Conservation (phyloP, 129 eudicot genomes). For the Flaveria bidentis region DNA sequence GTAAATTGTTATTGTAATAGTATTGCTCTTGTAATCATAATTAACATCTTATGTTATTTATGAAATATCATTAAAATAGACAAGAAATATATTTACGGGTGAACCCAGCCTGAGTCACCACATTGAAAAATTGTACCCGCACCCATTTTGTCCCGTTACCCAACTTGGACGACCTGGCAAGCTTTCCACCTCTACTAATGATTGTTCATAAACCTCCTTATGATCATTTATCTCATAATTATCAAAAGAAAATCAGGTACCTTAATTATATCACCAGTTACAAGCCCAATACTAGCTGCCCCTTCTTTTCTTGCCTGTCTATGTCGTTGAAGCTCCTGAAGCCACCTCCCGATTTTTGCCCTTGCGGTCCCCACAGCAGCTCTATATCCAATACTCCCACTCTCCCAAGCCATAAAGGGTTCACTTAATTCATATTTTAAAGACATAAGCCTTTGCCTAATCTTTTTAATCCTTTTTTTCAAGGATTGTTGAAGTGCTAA, state of each 20-base stretch:
- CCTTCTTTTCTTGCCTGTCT: constrained; percentile 97
- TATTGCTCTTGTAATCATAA: background rate
- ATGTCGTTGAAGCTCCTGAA: constrained; percentile 88
- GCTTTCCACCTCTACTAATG: background rate
- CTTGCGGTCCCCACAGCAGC: constrained; percentile 88
- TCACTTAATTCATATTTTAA: constrained; percentile 74
- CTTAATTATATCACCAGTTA: constrained; percentile 92
- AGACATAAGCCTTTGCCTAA: constrained; percentile 90
- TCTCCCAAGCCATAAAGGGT: constrained; percentile 61
- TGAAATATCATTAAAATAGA: background rate
- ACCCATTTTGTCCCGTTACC: background rate
- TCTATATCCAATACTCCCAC: constrained; percentile 76
- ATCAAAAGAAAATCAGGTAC: constrained; percentile 35
- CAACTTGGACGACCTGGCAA: background rate
- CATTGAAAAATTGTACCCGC: background rate
- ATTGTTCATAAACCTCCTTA: background rate
- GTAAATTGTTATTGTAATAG: background rate
- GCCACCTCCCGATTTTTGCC: constrained; percentile 91
- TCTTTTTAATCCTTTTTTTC: constrained; percentile 73
- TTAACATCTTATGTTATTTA: background rate
- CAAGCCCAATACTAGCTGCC: constrained; percentile 84
- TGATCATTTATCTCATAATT: background rate
- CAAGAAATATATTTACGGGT: background rate
- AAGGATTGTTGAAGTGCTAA: constrained; percentile 51
- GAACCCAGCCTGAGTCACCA: background rate